A percentile compares a stretch with the other conserved stretches of the same genome.
Conservation (phyloP, 2,329 filamentous ascomycete genomes). For the Xylariaceae sp. region DNA sequence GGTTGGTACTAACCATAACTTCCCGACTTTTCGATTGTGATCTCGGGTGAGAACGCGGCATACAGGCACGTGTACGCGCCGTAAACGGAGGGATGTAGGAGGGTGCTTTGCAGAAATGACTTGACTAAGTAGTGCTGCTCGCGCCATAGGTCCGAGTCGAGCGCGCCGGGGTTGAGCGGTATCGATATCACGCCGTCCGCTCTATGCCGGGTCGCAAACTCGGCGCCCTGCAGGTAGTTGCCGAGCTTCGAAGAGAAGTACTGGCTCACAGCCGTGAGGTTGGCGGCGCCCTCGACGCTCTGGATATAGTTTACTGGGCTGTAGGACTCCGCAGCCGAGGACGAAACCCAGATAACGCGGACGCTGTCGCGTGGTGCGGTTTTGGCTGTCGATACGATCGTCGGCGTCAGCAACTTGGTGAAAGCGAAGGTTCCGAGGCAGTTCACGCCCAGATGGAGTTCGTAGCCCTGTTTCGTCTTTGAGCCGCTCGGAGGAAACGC, state of each 20-base stretch:
- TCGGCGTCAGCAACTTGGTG: conserved; percentile 21
- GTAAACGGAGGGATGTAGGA: conserved; percentile 13
- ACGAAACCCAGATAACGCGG: conserved; percentile 24
- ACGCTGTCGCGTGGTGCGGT: conserved; percentile 14
- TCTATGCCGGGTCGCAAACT: conserved; percentile 16
- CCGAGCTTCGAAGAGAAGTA: conserved; percentile 23
- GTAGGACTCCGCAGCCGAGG: conserved; percentile 9
- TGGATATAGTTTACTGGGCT: conserved; percentile 16
- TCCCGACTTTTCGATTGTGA: conserved; percentile 14
- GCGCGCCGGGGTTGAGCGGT: conserved; percentile 18
- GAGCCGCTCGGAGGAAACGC: conserved; percentile 41
- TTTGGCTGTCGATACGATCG: conserved; percentile 16
- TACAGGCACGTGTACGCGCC: conserved; percentile 17
- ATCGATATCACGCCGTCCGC: conserved; percentile 19
- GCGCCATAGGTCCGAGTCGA: conserved; percentile 17
- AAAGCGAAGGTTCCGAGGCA: conserved; percentile 24
- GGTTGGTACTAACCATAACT: conserved; percentile 6
- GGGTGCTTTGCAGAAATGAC: conserved; percentile 7
- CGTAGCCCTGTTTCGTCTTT: conserved; percentile 31
- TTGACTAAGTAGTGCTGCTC: conserved; percentile 1
- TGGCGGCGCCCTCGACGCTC: conserved; percentile 20
- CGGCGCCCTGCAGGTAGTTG: conserved; percentile 19
- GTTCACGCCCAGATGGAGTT: conserved; percentile 27
- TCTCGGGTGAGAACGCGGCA: conserved; percentile 14
- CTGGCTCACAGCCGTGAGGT: conserved; percentile 10